A percentile compares a stretch with the other conserved stretches of the same genome.
These are phyloP conservation scores for Logfia minima DNA, from an alignment of 129 eudicot species.

Conservation along the genomic window DNA sequence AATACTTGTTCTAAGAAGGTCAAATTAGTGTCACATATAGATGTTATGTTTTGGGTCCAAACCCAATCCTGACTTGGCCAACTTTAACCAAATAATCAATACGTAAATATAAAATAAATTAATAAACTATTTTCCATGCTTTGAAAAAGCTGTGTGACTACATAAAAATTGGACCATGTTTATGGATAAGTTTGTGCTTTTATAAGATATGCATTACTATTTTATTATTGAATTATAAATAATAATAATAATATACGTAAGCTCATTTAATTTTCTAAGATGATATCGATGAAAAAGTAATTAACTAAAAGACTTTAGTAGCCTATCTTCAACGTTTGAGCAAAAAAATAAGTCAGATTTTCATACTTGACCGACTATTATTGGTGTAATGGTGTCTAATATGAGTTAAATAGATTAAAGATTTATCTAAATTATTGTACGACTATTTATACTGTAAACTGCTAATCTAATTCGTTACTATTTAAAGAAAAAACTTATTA, in stretches of 20 bases:
- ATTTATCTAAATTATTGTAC: too few relatives aligned
- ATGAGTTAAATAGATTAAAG: too few relatives aligned
- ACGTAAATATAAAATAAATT: too few relatives aligned
- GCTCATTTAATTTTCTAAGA: not conserved
- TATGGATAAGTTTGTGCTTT: not conserved
- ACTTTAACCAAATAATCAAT: not conserved
- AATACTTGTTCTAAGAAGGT: constrained; percentile 24
- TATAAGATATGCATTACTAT: not conserved
- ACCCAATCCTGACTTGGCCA: not conserved
- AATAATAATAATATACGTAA: too few relatives aligned
- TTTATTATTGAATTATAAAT: not conserved
- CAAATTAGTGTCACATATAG: constrained; percentile 11
- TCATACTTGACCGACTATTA: too few relatives aligned
- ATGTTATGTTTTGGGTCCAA: not conserved
- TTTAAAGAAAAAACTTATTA: too few relatives aligned
- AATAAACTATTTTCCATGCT: not conserved
- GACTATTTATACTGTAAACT: too few relatives aligned
- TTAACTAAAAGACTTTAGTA: too few relatives aligned
- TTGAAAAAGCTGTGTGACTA: not conserved
- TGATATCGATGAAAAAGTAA: not conserved
- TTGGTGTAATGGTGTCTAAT: too few relatives aligned
- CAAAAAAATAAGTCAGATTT: too few relatives aligned
- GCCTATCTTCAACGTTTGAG: too few relatives aligned
- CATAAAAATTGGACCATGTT: not conserved
- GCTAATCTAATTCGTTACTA: too few relatives aligned